Conservation (phyloP, 257 asterid genomes). For the Scutellaria barbata region DNA sequence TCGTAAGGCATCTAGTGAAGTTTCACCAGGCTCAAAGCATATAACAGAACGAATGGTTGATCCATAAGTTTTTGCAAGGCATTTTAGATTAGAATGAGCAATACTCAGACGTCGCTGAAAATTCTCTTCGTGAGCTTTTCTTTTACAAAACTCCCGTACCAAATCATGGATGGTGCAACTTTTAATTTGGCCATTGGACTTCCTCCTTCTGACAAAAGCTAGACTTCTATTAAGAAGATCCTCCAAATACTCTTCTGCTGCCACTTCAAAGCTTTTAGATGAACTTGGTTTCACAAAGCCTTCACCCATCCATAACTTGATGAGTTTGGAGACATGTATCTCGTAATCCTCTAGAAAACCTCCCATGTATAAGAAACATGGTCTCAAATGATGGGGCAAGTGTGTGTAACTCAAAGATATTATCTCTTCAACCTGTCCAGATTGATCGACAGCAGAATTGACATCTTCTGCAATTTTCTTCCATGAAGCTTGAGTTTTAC, state of each 20-base stretch:
- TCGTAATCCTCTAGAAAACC: slow-evolving; percentile 16
- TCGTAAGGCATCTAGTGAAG: neutral
- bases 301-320: slow-evolving; percentile 29
- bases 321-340: slow-evolving; percentile 20
- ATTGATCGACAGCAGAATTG: neutral
- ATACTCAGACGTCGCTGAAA: neutral
- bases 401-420: slow-evolving; percentile 20
- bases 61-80: neutral
- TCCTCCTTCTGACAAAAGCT: neutral
- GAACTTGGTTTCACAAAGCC: neutral
- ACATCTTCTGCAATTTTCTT: neutral
- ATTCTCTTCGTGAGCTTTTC: neutral
- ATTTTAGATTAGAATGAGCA: neutral
- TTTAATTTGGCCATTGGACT: slow-evolving; percentile 7
- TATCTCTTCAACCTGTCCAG: neutral
- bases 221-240: slow-evolving; percentile 27
- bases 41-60: neutral
- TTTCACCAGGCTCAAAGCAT: neutral
- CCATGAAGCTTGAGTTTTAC: neutral
- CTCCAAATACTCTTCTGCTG: neutral
- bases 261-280: neutral
- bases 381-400: slow-evolving; percentile 20
- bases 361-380: slow-evolving; percentile 23
- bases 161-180: slow-evolving; percentile 11
- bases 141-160: neutral